Evolutionary conservation across 129 eudicot genomes (phyloP), one percentile per base, ranked within the genome.

Genomic region (Ambrosia artemisiifolia): DNA sequence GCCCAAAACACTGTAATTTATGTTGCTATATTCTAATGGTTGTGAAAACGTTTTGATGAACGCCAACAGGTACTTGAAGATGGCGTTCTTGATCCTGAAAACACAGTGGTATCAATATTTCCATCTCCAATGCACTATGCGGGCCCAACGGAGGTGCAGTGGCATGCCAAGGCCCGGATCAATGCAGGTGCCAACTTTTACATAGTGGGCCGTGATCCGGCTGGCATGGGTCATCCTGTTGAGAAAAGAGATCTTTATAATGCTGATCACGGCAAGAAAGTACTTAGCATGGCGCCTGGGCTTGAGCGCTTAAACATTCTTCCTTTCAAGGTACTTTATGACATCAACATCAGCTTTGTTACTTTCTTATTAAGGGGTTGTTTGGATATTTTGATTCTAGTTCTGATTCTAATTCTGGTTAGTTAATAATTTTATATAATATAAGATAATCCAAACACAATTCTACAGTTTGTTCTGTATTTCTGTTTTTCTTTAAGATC

Each of bases 101-200:
- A 88, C 50, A 90, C 96, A 2, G 94, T 90, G 49, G 95, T 93
- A 20, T 93, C 98, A 12, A 93, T 89, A 80, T 89, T 93, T 73
- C 98, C 98, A 60, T 94, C 98, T n/a, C 96, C 96, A 11, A 90
- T 94, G 98, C 98, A 87, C 75, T 94, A 90, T 78, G 96, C 98
- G 16, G 98, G 98, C 38, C 98, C 98, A 30, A 94, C 98, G 16
- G 98, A 94, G 87, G 98, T 94, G 35, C 96, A 94, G 59, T 94
- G 98, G 98, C 98, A 94, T 74, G 98, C 98, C 11, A 94, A 94
- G 83, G 98, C 98, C 19, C 88, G 96, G 35, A 94, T 94, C 53
- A 94, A 94, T 73, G 98, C 98, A 5, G 98, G 98, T 11, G 98
- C 98, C 24, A 88, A 94, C 77, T 94, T 94, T 72, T 94, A 94